Evolutionary conservation across 2,329 filamentous ascomycete genomes (phyloP).

Genomic region (Fusarium sp.): DNA sequence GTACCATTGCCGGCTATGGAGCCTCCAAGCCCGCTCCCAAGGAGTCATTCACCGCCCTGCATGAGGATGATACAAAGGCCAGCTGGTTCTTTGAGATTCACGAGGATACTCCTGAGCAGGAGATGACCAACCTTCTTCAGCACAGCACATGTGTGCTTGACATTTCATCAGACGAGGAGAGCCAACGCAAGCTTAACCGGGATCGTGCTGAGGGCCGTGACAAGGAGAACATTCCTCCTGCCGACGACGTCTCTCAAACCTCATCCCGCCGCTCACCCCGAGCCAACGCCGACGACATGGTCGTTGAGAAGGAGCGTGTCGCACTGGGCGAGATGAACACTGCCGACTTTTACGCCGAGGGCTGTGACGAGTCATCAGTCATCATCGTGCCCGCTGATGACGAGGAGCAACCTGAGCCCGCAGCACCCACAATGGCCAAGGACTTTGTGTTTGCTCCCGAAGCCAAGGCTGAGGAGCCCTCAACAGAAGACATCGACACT

Average conservation of each 20-base stretch:
- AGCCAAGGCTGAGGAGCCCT: constrained; percentile 40
- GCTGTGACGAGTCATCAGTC: constrained; percentile 74
- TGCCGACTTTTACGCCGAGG: constrained; percentile 77
- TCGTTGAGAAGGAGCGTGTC: constrained; percentile 75
- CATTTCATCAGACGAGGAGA: constrained; percentile 90
- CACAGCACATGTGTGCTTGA: constrained; percentile 90
- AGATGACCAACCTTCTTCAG: constrained; percentile 93
- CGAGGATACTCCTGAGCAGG: constrained; percentile 90
- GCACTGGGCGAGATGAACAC: constrained; percentile 79
- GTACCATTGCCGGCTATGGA: constrained; percentile 77
- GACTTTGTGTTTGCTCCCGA: constrained; percentile 41
- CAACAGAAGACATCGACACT: constrained; percentile 51
- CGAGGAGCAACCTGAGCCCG: constrained; percentile 55
- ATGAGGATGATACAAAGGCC: constrained; percentile 69
- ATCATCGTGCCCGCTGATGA: constrained; percentile 76
- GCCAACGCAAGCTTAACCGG: constrained; percentile 66
- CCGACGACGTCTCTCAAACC: constrained; percentile 75
- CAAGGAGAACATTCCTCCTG: constrained; percentile 94
- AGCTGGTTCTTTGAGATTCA: constrained; percentile 96
- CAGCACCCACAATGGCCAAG: constrained; percentile 24
- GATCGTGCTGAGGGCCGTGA: constrained; percentile 75
- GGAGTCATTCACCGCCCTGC: constrained; percentile 49
- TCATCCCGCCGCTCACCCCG: constrained; percentile 54
- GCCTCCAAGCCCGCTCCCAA: constrained; percentile 55
- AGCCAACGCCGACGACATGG: constrained; percentile 65